Base-by-base conservation (phyloP, 352 stramenopile genomes). In the Thalassiosira hispida region DNA sequence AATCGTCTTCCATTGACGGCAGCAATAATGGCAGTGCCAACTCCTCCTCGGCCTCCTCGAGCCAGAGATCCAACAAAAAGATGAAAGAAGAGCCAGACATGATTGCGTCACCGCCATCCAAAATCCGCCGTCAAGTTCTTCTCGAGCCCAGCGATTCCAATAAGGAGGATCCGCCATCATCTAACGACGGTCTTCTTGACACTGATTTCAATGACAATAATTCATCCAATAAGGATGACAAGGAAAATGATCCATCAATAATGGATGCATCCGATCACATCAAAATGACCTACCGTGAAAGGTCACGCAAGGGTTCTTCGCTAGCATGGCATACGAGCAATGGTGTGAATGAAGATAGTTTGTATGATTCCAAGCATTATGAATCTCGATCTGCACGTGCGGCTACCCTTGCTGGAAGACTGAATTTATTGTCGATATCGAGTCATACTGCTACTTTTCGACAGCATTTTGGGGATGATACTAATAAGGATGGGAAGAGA, bases 301-400 rank as follows among this genome's bases (percentile, higher is more conserved):
- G 44, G 27, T 38, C 31, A 38, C 31, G 22, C 1, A 81, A 86
- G 38, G 71, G 72, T 6, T 27, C 18, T 22, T 82, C 78, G 2
- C 52, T 86, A 6, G 47, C 66, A 25, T 86, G 72, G 78, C 75
- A 86, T 22, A 73, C 72, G 14, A 67, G 49, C 18, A 86, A 86
- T 60, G 72, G 78, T 25, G 72, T 86, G 0, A 86, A 82, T 47
- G 67, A 73, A 22, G 73, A 86, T 53, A 66, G 79, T 29, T 33
- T 76, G 11, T 73, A 44, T 47, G 22, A 76, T 57, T 40, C 61
- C 0, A 81, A 76, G 22, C 31, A 72, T 44, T 11, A 52, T 20
- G 40, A 33, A 33, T 20, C 23, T 42, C 12, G 40, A 16, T 53
- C 38, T 12, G n/a, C n/a, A n/a, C n/a, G n/a, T n/a, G n/a, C n/a